These are phyloP conservation scores for Fusarium fracticaudum DNA, from an alignment of 2,329 filamentous ascomycete species.

Conservation along the genomic window DNA sequence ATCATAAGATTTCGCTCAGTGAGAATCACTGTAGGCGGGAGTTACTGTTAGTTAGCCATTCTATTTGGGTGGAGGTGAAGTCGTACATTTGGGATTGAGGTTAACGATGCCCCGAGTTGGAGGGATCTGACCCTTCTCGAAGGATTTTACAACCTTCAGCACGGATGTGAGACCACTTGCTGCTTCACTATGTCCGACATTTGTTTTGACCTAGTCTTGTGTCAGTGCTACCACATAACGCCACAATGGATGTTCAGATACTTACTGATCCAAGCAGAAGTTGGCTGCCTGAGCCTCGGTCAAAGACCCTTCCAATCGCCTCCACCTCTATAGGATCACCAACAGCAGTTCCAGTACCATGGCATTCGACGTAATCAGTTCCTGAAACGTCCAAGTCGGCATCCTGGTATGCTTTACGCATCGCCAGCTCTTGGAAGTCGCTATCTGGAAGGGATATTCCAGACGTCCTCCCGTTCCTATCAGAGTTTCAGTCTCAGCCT, in stretches of 20 bases:
- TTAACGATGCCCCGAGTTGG: background rate
- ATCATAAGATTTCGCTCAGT: background rate
- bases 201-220: background rate
- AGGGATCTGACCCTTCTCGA: background rate
- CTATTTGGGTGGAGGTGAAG: rapidly evolving
- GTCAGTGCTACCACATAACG: rapidly evolving
- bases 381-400: background rate
- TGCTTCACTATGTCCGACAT: background rate
- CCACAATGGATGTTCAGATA: rapidly evolving
- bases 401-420: background rate
- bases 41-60: background rate
- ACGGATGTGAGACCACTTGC: background rate
- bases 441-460: background rate
- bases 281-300: no score
- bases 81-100: background rate
- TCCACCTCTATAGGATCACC: background rate
- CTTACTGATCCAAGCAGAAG: background rate
- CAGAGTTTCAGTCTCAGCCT: rapidly evolving
- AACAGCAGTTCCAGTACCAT: background rate
- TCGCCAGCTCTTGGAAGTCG: background rate
- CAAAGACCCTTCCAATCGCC: background rate
- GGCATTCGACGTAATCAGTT: background rate
- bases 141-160: background rate
- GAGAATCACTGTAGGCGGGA: background rate
- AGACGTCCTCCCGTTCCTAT: background rate